Conservation (phyloP, 2,329 filamentous ascomycete genomes). For the Akanthomyces muscarius region DNA sequence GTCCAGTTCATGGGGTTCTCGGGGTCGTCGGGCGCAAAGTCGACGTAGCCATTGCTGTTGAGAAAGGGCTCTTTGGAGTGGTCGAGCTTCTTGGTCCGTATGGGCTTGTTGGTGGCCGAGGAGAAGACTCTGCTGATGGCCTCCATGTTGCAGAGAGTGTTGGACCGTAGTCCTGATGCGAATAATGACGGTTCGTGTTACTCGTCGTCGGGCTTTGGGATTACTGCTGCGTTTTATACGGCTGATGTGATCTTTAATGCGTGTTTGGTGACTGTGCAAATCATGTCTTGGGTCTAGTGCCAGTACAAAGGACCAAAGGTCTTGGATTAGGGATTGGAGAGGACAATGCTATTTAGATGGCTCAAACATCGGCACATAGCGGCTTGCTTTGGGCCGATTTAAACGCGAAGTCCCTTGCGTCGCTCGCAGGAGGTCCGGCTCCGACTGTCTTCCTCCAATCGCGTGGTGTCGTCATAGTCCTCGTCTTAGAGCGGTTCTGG, state of each 20-base stretch:
- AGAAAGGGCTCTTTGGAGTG: slow-evolving; percentile 35
- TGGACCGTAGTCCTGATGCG: not conserved
- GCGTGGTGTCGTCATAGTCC: slow-evolving; percentile 1
- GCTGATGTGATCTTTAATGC: too few species aligned
- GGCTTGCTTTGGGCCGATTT: not conserved
- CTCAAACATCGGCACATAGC: not conserved
- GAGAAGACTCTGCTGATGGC: slow-evolving; percentile 43
- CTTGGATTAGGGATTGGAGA: not conserved
- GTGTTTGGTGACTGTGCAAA: not conserved
- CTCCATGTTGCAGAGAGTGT: slow-evolving; percentile 31
- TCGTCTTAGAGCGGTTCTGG: not conserved
- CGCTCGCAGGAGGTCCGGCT: not conserved
- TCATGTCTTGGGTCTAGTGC: not conserved
- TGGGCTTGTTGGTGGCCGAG: slow-evolving; percentile 49
- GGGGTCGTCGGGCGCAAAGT: slow-evolving; percentile 48
- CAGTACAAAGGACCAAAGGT: not conserved
- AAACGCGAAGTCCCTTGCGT: not conserved
- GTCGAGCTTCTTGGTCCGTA: slow-evolving; percentile 35
- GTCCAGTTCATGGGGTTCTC: slow-evolving; percentile 50
- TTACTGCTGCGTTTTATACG: not conserved
- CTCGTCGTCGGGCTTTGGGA: not conserved
- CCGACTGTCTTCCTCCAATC: not conserved
- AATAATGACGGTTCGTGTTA: not conserved
- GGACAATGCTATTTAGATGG: not conserved
- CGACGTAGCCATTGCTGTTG: slow-evolving; percentile 47